phyloP scores from a whole-genome alignment of 140 eudicot genomes.

The Senecio squalidus region DNA sequence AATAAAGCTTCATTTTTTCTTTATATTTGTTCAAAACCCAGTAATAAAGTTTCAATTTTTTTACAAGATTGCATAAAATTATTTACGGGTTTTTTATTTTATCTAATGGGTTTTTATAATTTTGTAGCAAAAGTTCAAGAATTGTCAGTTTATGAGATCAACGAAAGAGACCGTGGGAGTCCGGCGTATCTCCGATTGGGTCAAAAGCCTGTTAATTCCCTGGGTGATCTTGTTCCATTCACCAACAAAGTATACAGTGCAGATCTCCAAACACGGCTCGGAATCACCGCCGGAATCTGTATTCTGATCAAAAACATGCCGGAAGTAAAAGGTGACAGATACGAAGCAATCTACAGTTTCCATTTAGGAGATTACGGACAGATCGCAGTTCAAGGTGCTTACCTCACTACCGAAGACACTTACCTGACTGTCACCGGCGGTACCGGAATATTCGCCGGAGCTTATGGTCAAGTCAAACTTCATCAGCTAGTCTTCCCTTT shows the following conservation, averaged over 20 bases:
- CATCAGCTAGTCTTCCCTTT: conserved; percentile 77
- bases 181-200: conserved; percentile 83
- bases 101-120: neutral
- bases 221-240: conserved; percentile 87
- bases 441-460: conserved; percentile 77
- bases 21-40: conserved; percentile 43
- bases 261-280: conserved; percentile 59
- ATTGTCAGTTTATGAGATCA: conserved; percentile 71
- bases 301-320: conserved; percentile 58
- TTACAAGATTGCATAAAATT: neutral
- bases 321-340: conserved; percentile 73
- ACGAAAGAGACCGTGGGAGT: conserved; percentile 91
- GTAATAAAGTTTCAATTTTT: conserved; percentile 26
- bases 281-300: conserved; percentile 83
- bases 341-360: conserved; percentile 76
- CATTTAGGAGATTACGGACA: conserved; percentile 88
- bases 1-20: no score
- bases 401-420: conserved; percentile 71
- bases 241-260: conserved; percentile 71
- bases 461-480: conserved; percentile 69
- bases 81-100: conserved; percentile 1
- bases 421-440: conserved; percentile 72
- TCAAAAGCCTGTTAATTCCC: conserved; percentile 64
- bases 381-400: conserved; percentile 78
- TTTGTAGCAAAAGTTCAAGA: conserved; percentile 67